phyloP scores from a whole-genome alignment of 2,329 filamentous ascomycete species.

The Cylindrodendrum hubeiense region DNA sequence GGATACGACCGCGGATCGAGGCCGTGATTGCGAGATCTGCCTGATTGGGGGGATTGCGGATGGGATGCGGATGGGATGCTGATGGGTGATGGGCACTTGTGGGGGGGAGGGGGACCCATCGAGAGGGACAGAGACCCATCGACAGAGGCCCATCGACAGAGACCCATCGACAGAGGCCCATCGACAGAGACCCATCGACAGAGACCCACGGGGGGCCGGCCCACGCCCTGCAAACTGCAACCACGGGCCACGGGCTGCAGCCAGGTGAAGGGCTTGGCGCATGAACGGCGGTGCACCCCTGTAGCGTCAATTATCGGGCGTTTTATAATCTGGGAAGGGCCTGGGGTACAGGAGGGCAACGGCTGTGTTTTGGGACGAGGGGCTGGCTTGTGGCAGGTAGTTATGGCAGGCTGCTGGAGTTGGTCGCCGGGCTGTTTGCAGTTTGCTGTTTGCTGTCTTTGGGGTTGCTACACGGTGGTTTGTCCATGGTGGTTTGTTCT shows the following conservation, averaged over 20 bases:
- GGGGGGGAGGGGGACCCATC: conserved; percentile 9
- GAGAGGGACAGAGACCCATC: neutral
- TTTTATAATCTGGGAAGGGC: conserved; percentile 9
- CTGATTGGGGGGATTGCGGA: conserved; percentile 22
- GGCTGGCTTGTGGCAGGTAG: neutral
- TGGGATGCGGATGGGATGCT: conserved; percentile 19
- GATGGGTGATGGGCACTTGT: too few species aligned
- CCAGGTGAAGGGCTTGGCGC: conserved; percentile 36
- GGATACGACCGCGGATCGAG: conserved; percentile 25
- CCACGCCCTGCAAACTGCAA: conserved; percentile 11
- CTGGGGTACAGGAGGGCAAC: neutral
- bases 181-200: neutral
- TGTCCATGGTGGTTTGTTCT: neutral
- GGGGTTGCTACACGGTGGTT: neutral
- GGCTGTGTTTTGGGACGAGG: neutral
- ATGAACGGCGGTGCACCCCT: conserved; percentile 28
- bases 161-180: neutral
- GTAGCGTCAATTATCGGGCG: conserved; percentile 25
- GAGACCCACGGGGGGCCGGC: neutral
- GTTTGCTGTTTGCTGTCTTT: neutral
- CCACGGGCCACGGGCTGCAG: conserved; percentile 19
- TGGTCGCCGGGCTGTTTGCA: too few species aligned
- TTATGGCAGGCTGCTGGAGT: neutral
- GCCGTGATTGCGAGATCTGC: conserved; percentile 32
- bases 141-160: too few species aligned